These are phyloP conservation scores for Plasmopara viticola DNA, from an alignment of 352 stramenopile species.

Conservation along the genomic window DNA sequence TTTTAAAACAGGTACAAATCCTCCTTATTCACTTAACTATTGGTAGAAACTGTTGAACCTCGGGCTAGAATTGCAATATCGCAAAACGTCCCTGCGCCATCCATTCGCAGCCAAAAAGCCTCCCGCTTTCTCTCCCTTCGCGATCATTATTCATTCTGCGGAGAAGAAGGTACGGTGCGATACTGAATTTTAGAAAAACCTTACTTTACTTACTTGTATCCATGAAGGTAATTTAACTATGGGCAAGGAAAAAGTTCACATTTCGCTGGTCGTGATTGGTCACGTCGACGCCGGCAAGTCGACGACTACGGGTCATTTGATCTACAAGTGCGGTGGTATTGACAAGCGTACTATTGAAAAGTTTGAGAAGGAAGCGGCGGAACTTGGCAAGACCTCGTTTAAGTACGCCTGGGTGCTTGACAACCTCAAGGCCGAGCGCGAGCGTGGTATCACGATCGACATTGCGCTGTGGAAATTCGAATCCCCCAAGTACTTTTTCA, in stretches of 20 bases:
- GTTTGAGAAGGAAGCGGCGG: constrained; percentile 93
- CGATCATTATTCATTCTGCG: constrained; percentile 42
- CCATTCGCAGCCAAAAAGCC: constrained; percentile 18
- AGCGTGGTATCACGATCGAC: constrained; percentile 97
- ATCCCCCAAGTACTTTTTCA: constrained; percentile 95
- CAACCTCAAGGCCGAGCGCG: constrained; percentile 97
- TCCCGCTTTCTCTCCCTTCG: constrained; percentile 5
- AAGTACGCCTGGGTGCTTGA: constrained; percentile 99
- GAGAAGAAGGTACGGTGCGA: constrained; percentile 30
- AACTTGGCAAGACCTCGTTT: constrained; percentile 97
- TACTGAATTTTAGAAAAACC: too few species aligned
- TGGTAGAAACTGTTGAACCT: constrained; percentile 13
- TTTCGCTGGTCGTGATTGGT: constrained; percentile 94
- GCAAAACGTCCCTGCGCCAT: constrained; percentile 25
- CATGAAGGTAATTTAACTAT: constrained; percentile 24
- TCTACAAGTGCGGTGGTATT: constrained; percentile 99
- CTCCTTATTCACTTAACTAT: not conserved
- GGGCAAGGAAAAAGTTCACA: constrained; percentile 76
- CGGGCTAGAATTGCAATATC: constrained; percentile 19
- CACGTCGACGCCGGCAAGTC: constrained; percentile 98
- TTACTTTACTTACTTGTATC: too few species aligned
- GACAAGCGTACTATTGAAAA: constrained; percentile 99
- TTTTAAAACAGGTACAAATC: not conserved
- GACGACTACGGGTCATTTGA: constrained; percentile 97
- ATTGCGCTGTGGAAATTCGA: constrained; percentile 98